Conservation (phyloP, 352 stramenopile genomes). For the Pythium brachiatum region DNA sequence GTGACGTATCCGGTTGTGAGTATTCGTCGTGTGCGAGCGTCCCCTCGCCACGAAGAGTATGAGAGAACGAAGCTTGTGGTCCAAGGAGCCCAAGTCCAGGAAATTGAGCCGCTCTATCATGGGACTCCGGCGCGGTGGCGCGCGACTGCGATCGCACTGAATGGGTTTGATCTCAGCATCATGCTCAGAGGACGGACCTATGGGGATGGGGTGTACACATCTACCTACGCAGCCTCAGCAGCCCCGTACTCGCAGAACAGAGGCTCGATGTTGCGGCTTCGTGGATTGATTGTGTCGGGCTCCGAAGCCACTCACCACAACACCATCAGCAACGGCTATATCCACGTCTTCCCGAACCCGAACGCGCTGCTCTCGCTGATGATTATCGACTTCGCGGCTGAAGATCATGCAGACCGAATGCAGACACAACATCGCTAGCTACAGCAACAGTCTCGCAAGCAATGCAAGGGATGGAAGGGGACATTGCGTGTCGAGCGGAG, state of each 20-base stretch:
- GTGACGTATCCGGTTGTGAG: not conserved
- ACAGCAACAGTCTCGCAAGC: too few species aligned
- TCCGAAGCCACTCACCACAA: too few species aligned
- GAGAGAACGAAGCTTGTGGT: not conserved
- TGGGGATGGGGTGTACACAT: not conserved
- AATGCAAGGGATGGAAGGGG: too few species aligned
- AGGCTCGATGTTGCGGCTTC: not conserved
- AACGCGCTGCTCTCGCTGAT: too few species aligned
- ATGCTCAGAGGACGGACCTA: not conserved
- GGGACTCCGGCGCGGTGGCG: constrained; percentile 10
- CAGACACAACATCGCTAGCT: too few species aligned
- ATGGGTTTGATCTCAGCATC: not conserved
- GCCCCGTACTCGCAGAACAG: too few species aligned
- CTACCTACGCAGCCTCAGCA: not conserved
- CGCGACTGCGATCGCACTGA: constrained; percentile 16
- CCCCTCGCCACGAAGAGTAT: not conserved
- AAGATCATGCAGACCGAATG: too few species aligned
- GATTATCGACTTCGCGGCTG: too few species aligned
- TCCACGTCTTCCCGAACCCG: too few species aligned
- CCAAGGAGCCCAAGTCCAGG: not conserved
- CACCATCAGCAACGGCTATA: too few species aligned
- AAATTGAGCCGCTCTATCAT: not conserved
- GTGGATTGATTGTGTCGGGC: not conserved
- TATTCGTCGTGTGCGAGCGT: not conserved
- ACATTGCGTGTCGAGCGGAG: too few species aligned